Percentiles rank a stretch among this genome's conserved stretches.
These are phyloP conservation scores for Ricinus communis DNA, from an alignment of 345 rosid genomes.

Conservation along the genomic window DNA sequence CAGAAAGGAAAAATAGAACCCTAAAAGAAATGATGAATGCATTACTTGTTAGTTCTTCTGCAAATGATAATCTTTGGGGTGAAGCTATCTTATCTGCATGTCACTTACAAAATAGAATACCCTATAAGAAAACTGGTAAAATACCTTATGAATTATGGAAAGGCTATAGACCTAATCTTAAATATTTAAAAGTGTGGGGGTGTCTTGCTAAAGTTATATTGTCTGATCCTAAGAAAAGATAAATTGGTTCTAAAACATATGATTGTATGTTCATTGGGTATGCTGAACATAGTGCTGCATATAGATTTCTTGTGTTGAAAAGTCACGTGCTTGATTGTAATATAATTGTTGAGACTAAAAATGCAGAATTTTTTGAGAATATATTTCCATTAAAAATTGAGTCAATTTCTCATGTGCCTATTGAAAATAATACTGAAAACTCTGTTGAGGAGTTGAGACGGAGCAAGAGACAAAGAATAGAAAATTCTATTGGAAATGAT, in stretches of 20 bases:
- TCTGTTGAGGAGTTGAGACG: neutral
- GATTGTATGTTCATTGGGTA: constrained; percentile 8
- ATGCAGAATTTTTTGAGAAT: neutral
- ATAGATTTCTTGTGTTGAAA: neutral
- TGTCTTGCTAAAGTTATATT: constrained; percentile 2
- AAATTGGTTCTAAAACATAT: neutral
- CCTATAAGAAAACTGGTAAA: neutral
- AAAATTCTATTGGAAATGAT: neutral
- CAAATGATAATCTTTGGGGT: neutral
- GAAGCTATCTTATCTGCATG: neutral
- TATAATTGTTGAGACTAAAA: neutral
- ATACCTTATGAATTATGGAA: neutral
- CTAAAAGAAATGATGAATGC: neutral
- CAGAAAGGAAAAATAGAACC: neutral
- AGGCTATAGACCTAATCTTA: neutral
- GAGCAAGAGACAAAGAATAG: neutral
- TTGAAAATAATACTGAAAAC: neutral
- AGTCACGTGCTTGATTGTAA: neutral
- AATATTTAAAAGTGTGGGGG: neutral
- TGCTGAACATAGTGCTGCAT: neutral
- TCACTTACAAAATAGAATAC: neutral
- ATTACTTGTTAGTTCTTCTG: neutral
- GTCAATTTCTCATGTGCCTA: neutral
- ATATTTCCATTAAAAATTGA: neutral
- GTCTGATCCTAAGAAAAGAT: constrained; percentile 5